Base-by-base conservation (phyloP, 78 protist species). In the Emiliania huxleyi region DNA sequence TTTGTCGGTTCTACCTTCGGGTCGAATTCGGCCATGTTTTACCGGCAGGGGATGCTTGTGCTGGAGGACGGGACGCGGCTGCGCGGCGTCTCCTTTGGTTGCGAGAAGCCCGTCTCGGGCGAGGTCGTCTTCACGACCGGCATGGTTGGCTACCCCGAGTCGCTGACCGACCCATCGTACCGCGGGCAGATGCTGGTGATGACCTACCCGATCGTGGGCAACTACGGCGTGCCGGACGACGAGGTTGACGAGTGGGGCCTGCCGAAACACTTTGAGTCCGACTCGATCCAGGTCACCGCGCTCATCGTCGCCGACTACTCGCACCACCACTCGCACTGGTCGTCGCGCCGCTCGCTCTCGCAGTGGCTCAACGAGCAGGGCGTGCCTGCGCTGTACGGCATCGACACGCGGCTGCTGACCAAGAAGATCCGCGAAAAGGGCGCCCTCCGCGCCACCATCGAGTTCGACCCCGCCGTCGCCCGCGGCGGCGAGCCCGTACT, bases 61-160 rank as follows among this genome's bases (percentile, higher is more conserved):
- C 96, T 98, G 21, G 96, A 94, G 44, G 99, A 98, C 87, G 99
- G 99, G 83, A 69, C 96, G 15, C 48, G 90, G 49, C 97, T 93
- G 90, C 45, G 49, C 11, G 99, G 99, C 75, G 81, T 73, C 42
- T 49, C 94, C 55, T 98, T 98, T 35, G 99, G 99, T 35, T 97
- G 97, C 35, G 94, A 85, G 46, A 56, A 23, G 42, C 35, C 92
- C 69, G 92, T 95, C 1, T 69, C 96, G 8, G 99, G 99, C 37
- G 99, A 98, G 93, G 95, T 97, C 42, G 98, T 97, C 26, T 98
- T 98, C 96, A 94, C 96, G 48, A 97, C 99, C 0, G 99, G 98
- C 42, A 98, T 98, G 99, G 99, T 98, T 26, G 99, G 99, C 25
- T 98, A 98, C 94, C 91, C 97, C 8, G 99, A 98, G 93, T 90